Base-by-base conservation (phyloP, 2,329 filamentous ascomycete genomes). In the Colletotrichum kahawae region DNA sequence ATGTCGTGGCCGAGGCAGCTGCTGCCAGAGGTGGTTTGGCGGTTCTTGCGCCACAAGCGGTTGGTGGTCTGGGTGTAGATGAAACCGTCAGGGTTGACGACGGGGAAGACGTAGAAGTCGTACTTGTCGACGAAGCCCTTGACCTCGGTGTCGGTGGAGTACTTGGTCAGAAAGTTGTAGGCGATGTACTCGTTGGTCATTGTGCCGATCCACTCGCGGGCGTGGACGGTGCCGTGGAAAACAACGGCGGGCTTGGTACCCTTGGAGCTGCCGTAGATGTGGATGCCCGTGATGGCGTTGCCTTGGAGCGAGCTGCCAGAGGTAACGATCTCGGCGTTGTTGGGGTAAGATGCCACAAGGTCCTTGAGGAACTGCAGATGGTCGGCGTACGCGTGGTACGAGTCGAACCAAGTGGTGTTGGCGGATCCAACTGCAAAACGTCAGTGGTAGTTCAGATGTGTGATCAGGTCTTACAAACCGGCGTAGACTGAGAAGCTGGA, bases 91-190 rank as follows among this genome's bases (percentile, higher is more conserved):
- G 89, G 89, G 78, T 91, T 90, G 48, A 88, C 87, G 38, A 90
- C 80, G 4, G 88, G 87, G 77, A 89, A 84, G 77, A 93, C 88
- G 83, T 90, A 93, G 80, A 90, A 90, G 84, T 92, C 91, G 80
- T 90, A 91, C 66, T 85, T 87, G 81, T 91, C 85, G 64, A 91
- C 85, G 77, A 88, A 87, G 4, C 80, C 79, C 62, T 82, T 83
- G 54, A 85, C 78, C 16, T 82, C 79, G 38, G 82, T 77, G 16
- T 77, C 65, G 14, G 74, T 36, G 43, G 70, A 48, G 51, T 88
- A 87, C 69, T 83, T 82, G 57, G 81, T 81, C 18, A 89, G 79
- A 43, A 90, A 81, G 27, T 81, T 80, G 71, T 83, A 85, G 24
- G 85, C 84, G 21, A 88, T 79, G 78, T 88, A 90, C 78, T 90